Base-by-base conservation (phyloP, 176 grass and related monocot species). In the Rhynchospora tenuis region DNA sequence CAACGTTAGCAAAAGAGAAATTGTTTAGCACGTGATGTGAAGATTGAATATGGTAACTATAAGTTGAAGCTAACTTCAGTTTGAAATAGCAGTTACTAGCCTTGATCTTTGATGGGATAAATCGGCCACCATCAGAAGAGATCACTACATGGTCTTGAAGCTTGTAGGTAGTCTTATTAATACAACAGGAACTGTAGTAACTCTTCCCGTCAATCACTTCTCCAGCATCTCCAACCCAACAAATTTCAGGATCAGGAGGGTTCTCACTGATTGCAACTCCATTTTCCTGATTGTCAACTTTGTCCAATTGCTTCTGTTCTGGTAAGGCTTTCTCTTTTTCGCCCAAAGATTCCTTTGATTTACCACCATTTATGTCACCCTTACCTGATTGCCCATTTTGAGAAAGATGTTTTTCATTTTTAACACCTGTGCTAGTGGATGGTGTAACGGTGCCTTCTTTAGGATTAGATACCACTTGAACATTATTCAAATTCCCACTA, bases 381-480 rank as follows among this genome's bases (percentile, higher is more conserved):
- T 82, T 82, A 62, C 17, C 61, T 67, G 80, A 50, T 68, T 82
- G 59, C 15, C 60, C 59, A 51, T 82, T 82, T 82, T 62, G 45
- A 54, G 63, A 62, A 55, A 52, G 7, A 51, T 67, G 43, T 26
- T 62, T 81, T 23, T 81, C 59, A 81, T 13, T 63, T 61, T 61
- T 64, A 57, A 44, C 42, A 27, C 10, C 54, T 46, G 54, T 63
- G 56, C 73, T 67, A 55, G 20, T 83, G 22, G 5, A 27, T 19
- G 87, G 85, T 48, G 74, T 28, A 83, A 91, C 84, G 56, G 54
- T 68, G 88, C 9, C 33, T 72, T 61, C 86, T 50, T 83, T 71
- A 24, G 31, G 3, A 64, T 68, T 59, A 51, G 84, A 45, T 88
- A 78, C 69, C 59, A 88, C 86, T 17, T 70, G 52, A 33, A 88